Conservation (phyloP, 441 rosid genomes). For the Pelargonium exstipulatum region DNA sequence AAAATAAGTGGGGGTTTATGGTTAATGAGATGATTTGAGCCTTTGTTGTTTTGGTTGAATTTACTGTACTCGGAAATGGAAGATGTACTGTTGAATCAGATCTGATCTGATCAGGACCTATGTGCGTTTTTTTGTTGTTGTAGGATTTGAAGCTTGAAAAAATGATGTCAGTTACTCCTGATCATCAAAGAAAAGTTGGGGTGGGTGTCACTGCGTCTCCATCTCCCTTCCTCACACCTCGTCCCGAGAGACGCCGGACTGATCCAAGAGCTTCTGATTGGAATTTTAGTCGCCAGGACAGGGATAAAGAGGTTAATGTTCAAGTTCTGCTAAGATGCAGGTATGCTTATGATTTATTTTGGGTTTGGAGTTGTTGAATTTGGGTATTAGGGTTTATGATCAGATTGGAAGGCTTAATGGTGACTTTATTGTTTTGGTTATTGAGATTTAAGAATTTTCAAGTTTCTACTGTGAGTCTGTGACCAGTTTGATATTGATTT, state of each 20-base stretch:
- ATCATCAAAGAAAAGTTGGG: constrained; percentile 53
- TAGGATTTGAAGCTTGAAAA: constrained; percentile 7
- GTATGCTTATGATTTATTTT: constrained; percentile 20
- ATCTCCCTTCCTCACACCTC: constrained; percentile 74
- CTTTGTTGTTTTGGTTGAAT: neutral
- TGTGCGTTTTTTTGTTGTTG: neutral
- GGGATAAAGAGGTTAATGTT: constrained; percentile 76
- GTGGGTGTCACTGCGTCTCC: constrained; percentile 72
- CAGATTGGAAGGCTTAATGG: neutral
- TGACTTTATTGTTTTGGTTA: neutral
- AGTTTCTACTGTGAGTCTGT: neutral
- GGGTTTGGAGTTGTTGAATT: neutral
- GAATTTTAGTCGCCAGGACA: constrained; percentile 53
- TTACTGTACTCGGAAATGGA: neutral
- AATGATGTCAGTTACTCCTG: constrained; percentile 68
- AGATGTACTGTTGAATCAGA: neutral
- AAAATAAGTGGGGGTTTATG: too few species aligned
- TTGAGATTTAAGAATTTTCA: neutral
- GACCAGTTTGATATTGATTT: neutral
- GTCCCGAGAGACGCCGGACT: constrained; percentile 68
- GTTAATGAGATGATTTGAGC: too few species aligned
- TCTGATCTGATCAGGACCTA: neutral
- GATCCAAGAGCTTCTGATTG: constrained; percentile 51
- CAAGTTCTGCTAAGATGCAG: constrained; percentile 85
- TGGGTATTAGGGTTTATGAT: neutral